Conservation (phyloP, 2,329 filamentous ascomycete species). For the Ambrosiella xylebori region DNA sequence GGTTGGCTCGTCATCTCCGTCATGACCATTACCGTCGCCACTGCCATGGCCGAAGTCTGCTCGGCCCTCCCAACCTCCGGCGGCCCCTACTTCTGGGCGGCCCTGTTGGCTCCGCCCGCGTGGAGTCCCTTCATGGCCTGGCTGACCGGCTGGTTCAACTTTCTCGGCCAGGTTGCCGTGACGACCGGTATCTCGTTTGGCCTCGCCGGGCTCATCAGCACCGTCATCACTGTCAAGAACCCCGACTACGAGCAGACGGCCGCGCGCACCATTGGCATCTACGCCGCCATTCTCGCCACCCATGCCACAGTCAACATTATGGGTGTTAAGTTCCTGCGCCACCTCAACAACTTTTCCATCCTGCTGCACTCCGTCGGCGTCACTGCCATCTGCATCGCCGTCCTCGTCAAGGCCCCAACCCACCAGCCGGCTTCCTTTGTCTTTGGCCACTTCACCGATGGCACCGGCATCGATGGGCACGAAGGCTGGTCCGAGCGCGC, state of each 20-base stretch:
- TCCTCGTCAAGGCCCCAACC: slow-evolving; percentile 38
- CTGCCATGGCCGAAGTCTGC: slow-evolving; percentile 41
- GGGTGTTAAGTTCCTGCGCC: slow-evolving; percentile 35
- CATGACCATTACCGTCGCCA: slow-evolving; percentile 28
- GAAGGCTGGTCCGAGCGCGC: slow-evolving; percentile 36
- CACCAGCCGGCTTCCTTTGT: slow-evolving; percentile 38
- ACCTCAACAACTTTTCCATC: slow-evolving; percentile 40
- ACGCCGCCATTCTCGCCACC: slow-evolving; percentile 36
- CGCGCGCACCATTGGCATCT: slow-evolving; percentile 37
- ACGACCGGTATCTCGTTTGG: slow-evolving; percentile 27
- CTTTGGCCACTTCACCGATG: slow-evolving; percentile 36
- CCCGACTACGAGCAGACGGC: slow-evolving; percentile 18
- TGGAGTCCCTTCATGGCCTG: slow-evolving; percentile 14
- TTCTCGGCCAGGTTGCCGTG: slow-evolving; percentile 26
- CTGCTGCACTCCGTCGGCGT: slow-evolving; percentile 36
- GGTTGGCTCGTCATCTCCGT: slow-evolving; percentile 35
- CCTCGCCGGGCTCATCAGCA: slow-evolving; percentile 23
- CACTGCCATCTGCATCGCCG: slow-evolving; percentile 33
- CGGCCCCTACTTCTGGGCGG: slow-evolving; percentile 44
- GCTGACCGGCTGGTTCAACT: slow-evolving; percentile 26
- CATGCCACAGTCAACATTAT: slow-evolving; percentile 41
- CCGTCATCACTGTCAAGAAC: slow-evolving; percentile 22
- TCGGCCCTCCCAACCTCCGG: slow-evolving; percentile 40
- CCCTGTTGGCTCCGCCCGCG: slow-evolving; percentile 31
- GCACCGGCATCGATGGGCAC: slow-evolving; percentile 28